A percentile compares a stretch with the other conserved stretches of the same genome.
phyloP scores from a whole-genome alignment of 2,329 filamentous ascomycete genomes.

The Beauveria caledonica region DNA sequence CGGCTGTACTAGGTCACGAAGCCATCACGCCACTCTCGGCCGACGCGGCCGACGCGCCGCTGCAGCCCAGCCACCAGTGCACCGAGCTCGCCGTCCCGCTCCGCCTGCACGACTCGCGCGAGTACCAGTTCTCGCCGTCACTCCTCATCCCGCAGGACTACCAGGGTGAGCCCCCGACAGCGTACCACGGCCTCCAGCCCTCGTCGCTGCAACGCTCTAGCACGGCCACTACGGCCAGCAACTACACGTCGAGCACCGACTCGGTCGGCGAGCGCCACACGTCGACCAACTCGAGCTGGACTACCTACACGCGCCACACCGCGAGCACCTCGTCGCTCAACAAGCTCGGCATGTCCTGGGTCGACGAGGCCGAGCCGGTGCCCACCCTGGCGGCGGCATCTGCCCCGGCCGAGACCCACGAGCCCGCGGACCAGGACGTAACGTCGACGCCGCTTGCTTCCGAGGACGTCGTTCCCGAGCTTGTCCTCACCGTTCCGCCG shows the following conservation, averaged over 20 bases:
- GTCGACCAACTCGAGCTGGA: conserved; percentile 45
- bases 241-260: conserved; percentile 34
- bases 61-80: conserved; percentile 27
- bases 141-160: conserved; percentile 55
- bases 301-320: conserved; percentile 46
- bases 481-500: conserved; percentile 21
- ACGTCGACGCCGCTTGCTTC: conserved; percentile 17
- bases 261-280: conserved; percentile 43
- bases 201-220: conserved; percentile 39
- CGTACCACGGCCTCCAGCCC: conserved; percentile 15
- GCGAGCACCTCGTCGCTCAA: conserved; percentile 40
- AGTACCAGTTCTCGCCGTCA: conserved; percentile 51
- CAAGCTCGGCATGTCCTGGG: conserved; percentile 25
- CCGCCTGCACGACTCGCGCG: conserved; percentile 51
- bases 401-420: neutral
- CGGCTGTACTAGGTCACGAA: conserved; percentile 32
- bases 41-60: conserved; percentile 27
- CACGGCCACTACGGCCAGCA: conserved; percentile 46
- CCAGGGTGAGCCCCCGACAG: conserved; percentile 33
- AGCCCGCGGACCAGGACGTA: conserved; percentile 14
- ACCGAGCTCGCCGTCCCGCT: conserved; percentile 39
- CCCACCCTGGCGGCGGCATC: conserved; percentile 11
- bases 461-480: conserved; percentile 27
- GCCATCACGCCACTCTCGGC: conserved; percentile 33
- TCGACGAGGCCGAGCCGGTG: conserved; percentile 24